A percentile compares a stretch with the other conserved stretches of the same genome.
Evolutionary conservation across 2,329 filamentous ascomycete species (phyloP).

Genomic region (Colletotrichum limetticola): DNA sequence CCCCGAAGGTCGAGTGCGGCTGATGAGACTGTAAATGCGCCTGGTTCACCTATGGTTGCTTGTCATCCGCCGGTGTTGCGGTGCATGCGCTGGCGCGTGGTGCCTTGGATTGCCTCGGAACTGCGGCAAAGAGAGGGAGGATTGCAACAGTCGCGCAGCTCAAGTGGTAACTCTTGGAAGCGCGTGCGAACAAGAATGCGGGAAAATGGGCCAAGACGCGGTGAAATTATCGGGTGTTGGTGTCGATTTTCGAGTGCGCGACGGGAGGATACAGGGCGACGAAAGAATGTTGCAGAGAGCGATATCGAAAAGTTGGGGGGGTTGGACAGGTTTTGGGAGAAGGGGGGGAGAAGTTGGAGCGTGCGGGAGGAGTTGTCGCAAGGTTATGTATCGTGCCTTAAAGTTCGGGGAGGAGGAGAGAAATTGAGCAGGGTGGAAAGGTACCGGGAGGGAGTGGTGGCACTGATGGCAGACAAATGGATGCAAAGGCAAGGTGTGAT

Average conservation of each 20-base stretch:
- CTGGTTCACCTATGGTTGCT: slow-evolving; percentile 37
- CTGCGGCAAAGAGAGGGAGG: slow-evolving; percentile 4
- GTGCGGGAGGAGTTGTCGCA: slow-evolving; percentile 33
- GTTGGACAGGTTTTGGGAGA: slow-evolving; percentile 17
- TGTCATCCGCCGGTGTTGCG: slow-evolving; percentile 44
- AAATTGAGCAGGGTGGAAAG: slow-evolving; percentile 12
- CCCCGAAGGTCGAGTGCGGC: slow-evolving; percentile 34
- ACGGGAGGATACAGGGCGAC: slow-evolving; percentile 13
- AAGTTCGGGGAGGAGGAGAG: slow-evolving; percentile 26
- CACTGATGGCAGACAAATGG: slow-evolving; percentile 14
- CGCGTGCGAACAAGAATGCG: slow-evolving; percentile 1
- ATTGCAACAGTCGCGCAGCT: slow-evolving; percentile 25
- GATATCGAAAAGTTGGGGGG: slow-evolving; percentile 26
- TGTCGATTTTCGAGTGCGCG: slow-evolving; percentile 16
- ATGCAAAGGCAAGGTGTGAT: slow-evolving; percentile 32
- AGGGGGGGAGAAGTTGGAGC: slow-evolving; percentile 7
- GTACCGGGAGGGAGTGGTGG: slow-evolving; percentile 26
- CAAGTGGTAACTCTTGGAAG: background rate
- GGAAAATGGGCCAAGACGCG: slow-evolving; percentile 18
- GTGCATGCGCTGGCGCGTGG: slow-evolving; percentile 42
- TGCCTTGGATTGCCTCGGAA: slow-evolving; percentile 10
- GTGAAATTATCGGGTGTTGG: slow-evolving; percentile 15
- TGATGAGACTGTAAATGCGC: slow-evolving; percentile 41
- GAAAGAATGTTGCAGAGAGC: slow-evolving; percentile 25
- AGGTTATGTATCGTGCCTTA: slow-evolving; percentile 36